These are phyloP conservation scores for Leccinum subtestaceum DNA, from an alignment of 768 basidiomycete species.

Conservation along the genomic window DNA sequence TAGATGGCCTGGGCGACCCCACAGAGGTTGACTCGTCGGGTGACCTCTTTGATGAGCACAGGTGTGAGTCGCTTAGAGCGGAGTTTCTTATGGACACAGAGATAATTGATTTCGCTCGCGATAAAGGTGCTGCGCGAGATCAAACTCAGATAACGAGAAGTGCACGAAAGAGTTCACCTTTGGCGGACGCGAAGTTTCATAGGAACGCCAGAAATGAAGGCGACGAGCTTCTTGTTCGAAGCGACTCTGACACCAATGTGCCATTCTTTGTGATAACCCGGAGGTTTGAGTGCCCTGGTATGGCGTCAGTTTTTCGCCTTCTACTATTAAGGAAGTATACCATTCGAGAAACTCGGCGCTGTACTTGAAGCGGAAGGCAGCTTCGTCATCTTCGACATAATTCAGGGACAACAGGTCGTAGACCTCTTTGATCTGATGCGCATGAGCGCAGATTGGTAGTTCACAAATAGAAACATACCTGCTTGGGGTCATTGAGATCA, in stretches of 20 bases:
- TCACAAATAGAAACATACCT: constrained; percentile 47
- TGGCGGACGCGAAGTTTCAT: constrained; percentile 79
- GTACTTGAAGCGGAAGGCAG: constrained; percentile 96
- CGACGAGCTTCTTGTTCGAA: constrained; percentile 90
- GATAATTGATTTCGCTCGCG: constrained; percentile 92
- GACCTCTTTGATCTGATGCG: constrained; percentile 76
- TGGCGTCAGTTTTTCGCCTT: background rate
- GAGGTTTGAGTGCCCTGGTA: constrained; percentile 87
- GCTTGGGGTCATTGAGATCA: constrained; percentile 70
- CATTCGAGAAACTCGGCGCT: constrained; percentile 92
- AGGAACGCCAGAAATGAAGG: constrained; percentile 94
- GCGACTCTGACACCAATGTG: constrained; percentile 92
- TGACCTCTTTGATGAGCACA: constrained; percentile 96
- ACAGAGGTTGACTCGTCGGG: constrained; percentile 83
- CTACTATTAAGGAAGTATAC: constrained; percentile 38
- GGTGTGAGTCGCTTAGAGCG: constrained; percentile 93
- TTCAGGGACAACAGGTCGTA: constrained; percentile 88
- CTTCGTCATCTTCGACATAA: constrained; percentile 96
- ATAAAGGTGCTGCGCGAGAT: constrained; percentile 52
- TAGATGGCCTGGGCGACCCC: constrained; percentile 97
- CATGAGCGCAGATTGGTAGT: constrained; percentile 1
- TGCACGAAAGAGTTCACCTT: constrained; percentile 51
- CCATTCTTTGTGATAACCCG: constrained; percentile 93
- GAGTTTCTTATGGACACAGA: constrained; percentile 96
- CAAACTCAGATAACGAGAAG: constrained; percentile 2